A percentile compares a stretch with the other conserved stretches of the same genome.
Evolutionary conservation across 768 basidiomycete species (phyloP).

Genomic region (Glaciozyma martinii): DNA sequence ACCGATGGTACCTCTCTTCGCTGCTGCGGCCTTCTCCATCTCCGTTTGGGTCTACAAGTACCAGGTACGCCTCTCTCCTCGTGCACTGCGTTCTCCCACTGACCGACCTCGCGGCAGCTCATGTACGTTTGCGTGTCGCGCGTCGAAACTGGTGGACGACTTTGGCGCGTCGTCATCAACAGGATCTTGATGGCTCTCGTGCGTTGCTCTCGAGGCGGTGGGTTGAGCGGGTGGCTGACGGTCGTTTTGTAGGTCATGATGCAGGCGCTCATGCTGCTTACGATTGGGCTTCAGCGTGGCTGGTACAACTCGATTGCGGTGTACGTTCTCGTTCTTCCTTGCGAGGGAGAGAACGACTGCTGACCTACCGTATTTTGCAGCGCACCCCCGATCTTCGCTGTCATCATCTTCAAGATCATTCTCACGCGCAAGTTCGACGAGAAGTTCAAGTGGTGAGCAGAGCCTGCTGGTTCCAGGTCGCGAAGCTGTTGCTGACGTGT

Average conservation of each 20-base stretch:
- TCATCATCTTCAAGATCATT: slow-evolving; percentile 76
- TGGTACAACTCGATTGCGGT: slow-evolving; percentile 31
- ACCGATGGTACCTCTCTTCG: slow-evolving; percentile 75
- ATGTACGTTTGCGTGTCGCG: slow-evolving; percentile 87
- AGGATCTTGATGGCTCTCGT: slow-evolving; percentile 67
- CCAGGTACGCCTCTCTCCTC: slow-evolving; percentile 50
- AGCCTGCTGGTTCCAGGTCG: not conserved
- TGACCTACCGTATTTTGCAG: slow-evolving; percentile 43
- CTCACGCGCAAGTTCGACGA: slow-evolving; percentile 53
- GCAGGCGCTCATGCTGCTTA: slow-evolving; percentile 22
- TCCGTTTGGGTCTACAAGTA: slow-evolving; percentile 74
- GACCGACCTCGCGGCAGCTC: slow-evolving; percentile 47
- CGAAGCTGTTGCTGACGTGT: slow-evolving; percentile 39
- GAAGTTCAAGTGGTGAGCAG: slow-evolving; percentile 20
- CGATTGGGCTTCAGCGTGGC: slow-evolving; percentile 11
- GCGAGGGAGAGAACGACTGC: not conserved
- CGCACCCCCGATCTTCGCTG: slow-evolving; percentile 77
- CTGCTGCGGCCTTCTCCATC: slow-evolving; percentile 58
- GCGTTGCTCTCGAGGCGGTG: not conserved
- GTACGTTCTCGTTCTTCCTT: not conserved
- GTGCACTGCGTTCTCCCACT: slow-evolving; percentile 13
- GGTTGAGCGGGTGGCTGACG: not conserved
- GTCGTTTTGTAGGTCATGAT: slow-evolving; percentile 14
- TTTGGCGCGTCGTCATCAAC: slow-evolving; percentile 47
- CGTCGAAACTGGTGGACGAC: slow-evolving; percentile 75